Evolutionary conservation across 371 early-diverging fungal species (phyloP), one percentile per base, ranked within the genome.

Genomic region (Lichtheimia hyalospora): DNA sequence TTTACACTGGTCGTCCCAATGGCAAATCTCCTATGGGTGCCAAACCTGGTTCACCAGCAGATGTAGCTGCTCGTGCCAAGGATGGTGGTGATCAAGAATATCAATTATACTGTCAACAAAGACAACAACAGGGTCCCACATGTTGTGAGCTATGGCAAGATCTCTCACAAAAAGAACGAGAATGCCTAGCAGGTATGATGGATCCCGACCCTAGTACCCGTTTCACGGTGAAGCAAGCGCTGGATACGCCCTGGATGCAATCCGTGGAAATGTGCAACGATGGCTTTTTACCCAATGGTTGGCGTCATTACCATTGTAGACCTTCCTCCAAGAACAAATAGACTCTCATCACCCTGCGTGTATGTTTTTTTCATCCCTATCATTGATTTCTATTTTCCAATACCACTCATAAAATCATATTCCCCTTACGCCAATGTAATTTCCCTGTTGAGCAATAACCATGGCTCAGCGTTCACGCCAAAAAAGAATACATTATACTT

Each of bases 1-100:
- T 79, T 70, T 86, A 66, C 84, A 88, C 69, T 76, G 82, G 68
- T 58, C 68, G 39, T 72, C 79, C 66, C 74, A 69, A 62, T 56
- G 81, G 16, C 70, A 81, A 41, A 71, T 70, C 53, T 54, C 74
- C 60, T 58, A 67, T 63, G 25, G 64, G 58, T 73, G 84, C 70
- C 72, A 79, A 20, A 58, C 87, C 61, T 63, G 67, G 67, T 5
- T 78, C 79, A 16, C 79, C 79, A 13, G 70, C 73, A 24, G 69
- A 61, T 39, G 61, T 78, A 3, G 67, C 73, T 1, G 61, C 66
- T 24, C 52, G 62, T 16, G 71, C 70, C 1, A 41, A 48, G 5
- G 74, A 74, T 49, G 74, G 73, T 14, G 79, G 79, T 4, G 75
- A 75, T 48, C 34, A 21, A 18, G 71, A 64, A 18, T 77, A 56